phyloP scores from a whole-genome alignment of 1,284 basidiomycete species.

The Leccinum ponderosum region DNA sequence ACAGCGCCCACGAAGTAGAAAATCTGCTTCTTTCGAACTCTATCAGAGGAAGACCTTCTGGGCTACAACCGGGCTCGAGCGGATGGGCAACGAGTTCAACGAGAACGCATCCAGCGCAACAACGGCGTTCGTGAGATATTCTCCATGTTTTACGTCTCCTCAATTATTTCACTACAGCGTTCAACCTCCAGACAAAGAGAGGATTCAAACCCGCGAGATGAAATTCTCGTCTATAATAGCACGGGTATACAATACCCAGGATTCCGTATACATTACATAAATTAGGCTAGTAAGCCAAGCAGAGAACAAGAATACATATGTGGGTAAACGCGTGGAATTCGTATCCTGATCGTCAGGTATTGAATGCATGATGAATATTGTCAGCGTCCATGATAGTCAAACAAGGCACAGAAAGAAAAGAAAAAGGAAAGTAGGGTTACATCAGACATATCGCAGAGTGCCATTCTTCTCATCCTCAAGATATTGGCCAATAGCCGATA shows the following conservation, averaged over 20 bases:
- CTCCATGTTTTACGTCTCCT: neutral
- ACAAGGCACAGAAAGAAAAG: constrained; percentile 3
- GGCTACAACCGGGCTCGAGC: constrained; percentile 16
- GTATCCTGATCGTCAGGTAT: constrained; percentile 14
- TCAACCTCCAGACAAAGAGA: constrained; percentile 25
- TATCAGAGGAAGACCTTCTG: constrained; percentile 16
- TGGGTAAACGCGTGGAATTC: constrained; percentile 5
- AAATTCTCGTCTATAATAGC: neutral
- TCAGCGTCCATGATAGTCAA: constrained; percentile 9
- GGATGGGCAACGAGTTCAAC: constrained; percentile 29
- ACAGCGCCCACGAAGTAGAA: constrained; percentile 70
- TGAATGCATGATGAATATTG: constrained; percentile 9
- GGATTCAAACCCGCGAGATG: constrained; percentile 34
- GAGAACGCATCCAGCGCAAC: constrained; percentile 22
- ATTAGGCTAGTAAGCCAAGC: constrained; percentile 20
- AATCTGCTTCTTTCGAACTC: constrained; percentile 46
- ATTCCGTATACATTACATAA: constrained; percentile 20
- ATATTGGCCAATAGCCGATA: constrained; percentile 84
- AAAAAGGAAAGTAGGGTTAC: constrained; percentile 1
- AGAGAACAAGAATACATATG: constrained; percentile 20
- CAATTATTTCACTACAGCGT: constrained; percentile 22
- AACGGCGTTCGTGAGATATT: constrained; percentile 29
- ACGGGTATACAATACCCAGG: constrained; percentile 2
- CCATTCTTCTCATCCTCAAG: constrained; percentile 86
- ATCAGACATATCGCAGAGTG: constrained; percentile 46